A percentile compares a stretch with the other conserved stretches of the same genome.
Evolutionary conservation across 176 grass and related monocot species (phyloP).

Genomic region (Cenchrus americanus): DNA sequence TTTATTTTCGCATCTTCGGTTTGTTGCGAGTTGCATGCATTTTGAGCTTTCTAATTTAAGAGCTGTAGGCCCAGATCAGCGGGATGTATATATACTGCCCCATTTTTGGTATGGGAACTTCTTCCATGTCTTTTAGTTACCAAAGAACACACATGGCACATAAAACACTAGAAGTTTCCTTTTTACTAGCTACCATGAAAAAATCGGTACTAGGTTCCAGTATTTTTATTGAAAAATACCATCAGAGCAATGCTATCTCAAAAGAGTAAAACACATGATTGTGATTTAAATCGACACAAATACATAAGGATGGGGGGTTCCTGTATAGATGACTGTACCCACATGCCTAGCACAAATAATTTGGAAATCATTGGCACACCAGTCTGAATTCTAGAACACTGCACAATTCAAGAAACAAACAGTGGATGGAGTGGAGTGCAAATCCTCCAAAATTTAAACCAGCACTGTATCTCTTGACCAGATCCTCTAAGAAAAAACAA

Average conservation of each 20-base stretch:
- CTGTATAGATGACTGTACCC: not conserved
- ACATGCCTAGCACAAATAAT: not conserved
- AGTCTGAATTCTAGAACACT: constrained; percentile 2
- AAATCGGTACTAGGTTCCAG: not conserved
- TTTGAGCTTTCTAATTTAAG: not conserved
- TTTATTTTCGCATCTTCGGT: not conserved
- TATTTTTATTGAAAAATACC: not conserved
- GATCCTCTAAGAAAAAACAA: not conserved
- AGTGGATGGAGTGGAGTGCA: constrained; percentile 13
- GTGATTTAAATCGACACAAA: not conserved
- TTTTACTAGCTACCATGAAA: not conserved
- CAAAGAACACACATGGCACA: not conserved
- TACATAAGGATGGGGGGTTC: not conserved
- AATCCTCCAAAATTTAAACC: not conserved
- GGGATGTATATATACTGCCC: not conserved
- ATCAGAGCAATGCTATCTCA: not conserved
- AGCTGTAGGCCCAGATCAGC: not conserved
- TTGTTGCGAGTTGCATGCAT: too few species aligned
- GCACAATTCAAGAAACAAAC: constrained; percentile 14
- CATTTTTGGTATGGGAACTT: not conserved
- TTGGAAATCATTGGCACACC: not conserved
- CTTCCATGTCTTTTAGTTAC: not conserved
- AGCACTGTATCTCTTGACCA: not conserved
- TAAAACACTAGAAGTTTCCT: not conserved
- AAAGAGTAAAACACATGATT: not conserved